Base-by-base conservation (phyloP, 176 grass and related monocot species). In the Aegilops tauschii region DNA sequence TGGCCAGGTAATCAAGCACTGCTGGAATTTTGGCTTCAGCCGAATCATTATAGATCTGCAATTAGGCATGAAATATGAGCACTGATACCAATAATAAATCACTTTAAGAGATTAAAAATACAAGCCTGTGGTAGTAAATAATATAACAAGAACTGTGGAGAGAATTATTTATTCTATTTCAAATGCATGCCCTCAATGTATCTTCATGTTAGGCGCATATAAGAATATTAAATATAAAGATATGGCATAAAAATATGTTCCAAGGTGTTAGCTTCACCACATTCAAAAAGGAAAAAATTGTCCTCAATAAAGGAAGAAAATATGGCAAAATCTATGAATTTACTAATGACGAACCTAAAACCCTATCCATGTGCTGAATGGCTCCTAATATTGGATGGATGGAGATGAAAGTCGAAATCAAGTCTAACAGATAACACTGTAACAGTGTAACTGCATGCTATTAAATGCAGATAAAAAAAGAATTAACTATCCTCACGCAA, bases 11-110 rank as follows among this genome's bases (percentile, higher is more conserved):
- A 89, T 95, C 96, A 63, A 98, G 76, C 37, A 98, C 92, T 77
- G 96, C 91, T 86, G 93, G 92, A 94, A 94, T 91, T 95, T 98
- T 98, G 18, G 92, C 96, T 78, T 81, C 79, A 21, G 96, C 96
- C 45, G 93, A 98, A 88, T 98, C 87, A 30, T 80, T 92, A 77
- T 92, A 98, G 76, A 98, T 94, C 96, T 98, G 89, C 29, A 18
- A 47, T 89, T 79, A 78, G 28, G 20, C 80, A 88, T 67, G 27
- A 88, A 66, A 65, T 28, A 31, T 64, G 37, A 62, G 70, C 7
- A 64, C 2, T 56, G 28, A 21, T 39, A 61, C 28, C 6, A 64
- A 45, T 27, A 64, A 45, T 9, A 31, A 42, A 90, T 73, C 30
- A 90, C 42, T 74, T 84, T 45, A 40, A 80, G 27, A 12, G 20